Evolutionary conservation across 805 yeast genomes (phyloP), one percentile per base, ranked within the genome.

Genomic region (Henningerozyma blattae): DNA sequence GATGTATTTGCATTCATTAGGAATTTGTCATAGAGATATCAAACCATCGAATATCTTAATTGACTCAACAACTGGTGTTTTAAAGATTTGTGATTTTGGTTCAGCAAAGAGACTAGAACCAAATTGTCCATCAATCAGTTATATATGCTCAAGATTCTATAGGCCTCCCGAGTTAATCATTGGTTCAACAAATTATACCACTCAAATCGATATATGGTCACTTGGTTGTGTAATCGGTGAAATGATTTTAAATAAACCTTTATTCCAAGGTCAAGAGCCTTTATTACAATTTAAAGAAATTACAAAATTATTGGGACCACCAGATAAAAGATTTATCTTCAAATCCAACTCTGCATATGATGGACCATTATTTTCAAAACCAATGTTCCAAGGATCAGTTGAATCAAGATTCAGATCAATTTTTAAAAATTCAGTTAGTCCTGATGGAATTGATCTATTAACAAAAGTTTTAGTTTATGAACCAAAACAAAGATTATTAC

Each of bases 131-230:
- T 78, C 91, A 1, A 94, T 87, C 41, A 80, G 95, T 33, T 89
- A 89, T 55, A 91, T 89, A 37, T 94, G 95, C 58, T 85, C 95
- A 15, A 74, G 98, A 47, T 91, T 85, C 56, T 43, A 43, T 32
- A 48, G 54, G 41, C 94, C 97, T 1, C 98, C 98, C 1, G 98
- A 89, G 57, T 69, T 89, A 39, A 81, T 91, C 51, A 76, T 89
- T 35, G 98, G 97, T 2, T 79, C 85, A 47, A 73, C 87, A 39
- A 69, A 77, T 22, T 89, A 89, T 56, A 74, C 93, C 4, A 78
- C 93, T 2, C 82, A 86, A 50, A 87, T 89, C 39, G 98, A 89
- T 57, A 79, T 87, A 48, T 89, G 98, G 98, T 94, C 95, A 14
- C 65, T 89, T 39, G 98, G 97, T 1, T 89, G 98, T 62, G 95